phyloP scores from a whole-genome alignment of 2,329 filamentous ascomycete species.

The Fusarium sp. region DNA sequence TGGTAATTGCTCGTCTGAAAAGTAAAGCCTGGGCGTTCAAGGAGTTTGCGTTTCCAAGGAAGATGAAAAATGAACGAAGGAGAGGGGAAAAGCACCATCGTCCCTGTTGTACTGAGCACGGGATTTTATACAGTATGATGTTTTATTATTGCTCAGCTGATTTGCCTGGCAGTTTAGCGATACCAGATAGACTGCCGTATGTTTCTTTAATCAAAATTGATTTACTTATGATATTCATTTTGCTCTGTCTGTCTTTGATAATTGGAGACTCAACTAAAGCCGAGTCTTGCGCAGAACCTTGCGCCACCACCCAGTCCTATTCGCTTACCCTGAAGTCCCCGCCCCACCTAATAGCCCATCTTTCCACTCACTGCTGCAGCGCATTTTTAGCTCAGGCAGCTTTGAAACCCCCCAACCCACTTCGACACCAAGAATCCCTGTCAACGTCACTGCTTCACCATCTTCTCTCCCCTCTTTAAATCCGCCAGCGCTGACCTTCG shows the following conservation, averaged over 20 bases:
- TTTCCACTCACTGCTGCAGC: conserved; percentile 4
- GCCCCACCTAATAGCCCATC: neutral
- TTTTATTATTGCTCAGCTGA: conserved; percentile 5
- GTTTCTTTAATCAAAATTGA: neutral
- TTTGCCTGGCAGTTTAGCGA: conserved; percentile 15
- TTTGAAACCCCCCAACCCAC: conserved; percentile 44
- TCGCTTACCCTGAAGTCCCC: conserved; percentile 29
- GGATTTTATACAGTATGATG: conserved; percentile 10
- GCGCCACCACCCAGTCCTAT: conserved; percentile 16
- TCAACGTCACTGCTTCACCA: conserved; percentile 47
- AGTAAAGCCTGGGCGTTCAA: conserved; percentile 43
- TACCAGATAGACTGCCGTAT: conserved; percentile 39
- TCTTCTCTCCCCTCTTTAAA: conserved; percentile 30
- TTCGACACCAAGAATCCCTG: conserved; percentile 29
- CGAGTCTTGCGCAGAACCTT: conserved; percentile 9
- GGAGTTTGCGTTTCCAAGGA: conserved; percentile 41
- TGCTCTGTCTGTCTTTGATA: neutral
- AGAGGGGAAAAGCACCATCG: conserved; percentile 5
- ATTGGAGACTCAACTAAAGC: neutral
- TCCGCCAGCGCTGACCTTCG: conserved; percentile 11
- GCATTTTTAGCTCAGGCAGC: conserved; percentile 47
- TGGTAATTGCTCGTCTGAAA: conserved; percentile 51
- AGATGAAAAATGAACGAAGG: conserved; percentile 15
- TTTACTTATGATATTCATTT: neutral
- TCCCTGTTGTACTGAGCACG: conserved; percentile 1